Evolutionary conservation across 139 green algal genomes (phyloP).

Genomic region (Marvania coccoides): DNA sequence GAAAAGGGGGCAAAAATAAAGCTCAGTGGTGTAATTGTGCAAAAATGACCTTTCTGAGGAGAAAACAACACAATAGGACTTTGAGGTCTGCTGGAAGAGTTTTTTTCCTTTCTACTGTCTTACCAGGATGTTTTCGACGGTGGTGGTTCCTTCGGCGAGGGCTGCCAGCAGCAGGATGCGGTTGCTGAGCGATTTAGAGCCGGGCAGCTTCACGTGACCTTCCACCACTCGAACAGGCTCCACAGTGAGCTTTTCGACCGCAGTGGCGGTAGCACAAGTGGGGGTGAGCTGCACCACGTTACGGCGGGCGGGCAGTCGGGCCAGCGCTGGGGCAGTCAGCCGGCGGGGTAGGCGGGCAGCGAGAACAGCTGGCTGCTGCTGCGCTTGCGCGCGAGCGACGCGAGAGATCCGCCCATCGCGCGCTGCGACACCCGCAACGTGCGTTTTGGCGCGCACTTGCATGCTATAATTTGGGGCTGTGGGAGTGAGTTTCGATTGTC

Average conservation of each 20-base stretch:
- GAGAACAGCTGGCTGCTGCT: no score
- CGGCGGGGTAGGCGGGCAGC: no score
- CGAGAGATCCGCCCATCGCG: no score
- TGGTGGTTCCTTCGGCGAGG: constrained; percentile 76
- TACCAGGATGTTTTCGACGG: constrained; percentile 91
- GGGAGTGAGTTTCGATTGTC: no score
- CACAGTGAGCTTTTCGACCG: constrained; percentile 30
- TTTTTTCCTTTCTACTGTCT: no score
- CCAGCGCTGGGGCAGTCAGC: no score
- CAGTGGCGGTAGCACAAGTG: not conserved
- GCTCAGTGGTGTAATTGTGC: no score
- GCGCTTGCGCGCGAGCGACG: no score
- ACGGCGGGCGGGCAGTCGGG: no score
- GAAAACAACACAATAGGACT: constrained; percentile 24
- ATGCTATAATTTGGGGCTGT: no score
- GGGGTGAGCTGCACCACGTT: not conserved
- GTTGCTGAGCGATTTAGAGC: constrained; percentile 97
- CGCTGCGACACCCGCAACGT: no score
- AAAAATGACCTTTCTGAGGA: not conserved
- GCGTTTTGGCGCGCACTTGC: no score
- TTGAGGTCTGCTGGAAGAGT: constrained; percentile 18
- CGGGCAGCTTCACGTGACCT: constrained; percentile 64
- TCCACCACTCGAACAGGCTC: constrained; percentile 48
- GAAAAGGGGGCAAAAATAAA: not conserved
- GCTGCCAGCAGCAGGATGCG: constrained; percentile 91